A percentile compares a stretch with the other conserved stretches of the same genome.
Evolutionary conservation across 129 eudicot genomes (phyloP).

Genomic region (Heracleum sosnowskyi): DNA sequence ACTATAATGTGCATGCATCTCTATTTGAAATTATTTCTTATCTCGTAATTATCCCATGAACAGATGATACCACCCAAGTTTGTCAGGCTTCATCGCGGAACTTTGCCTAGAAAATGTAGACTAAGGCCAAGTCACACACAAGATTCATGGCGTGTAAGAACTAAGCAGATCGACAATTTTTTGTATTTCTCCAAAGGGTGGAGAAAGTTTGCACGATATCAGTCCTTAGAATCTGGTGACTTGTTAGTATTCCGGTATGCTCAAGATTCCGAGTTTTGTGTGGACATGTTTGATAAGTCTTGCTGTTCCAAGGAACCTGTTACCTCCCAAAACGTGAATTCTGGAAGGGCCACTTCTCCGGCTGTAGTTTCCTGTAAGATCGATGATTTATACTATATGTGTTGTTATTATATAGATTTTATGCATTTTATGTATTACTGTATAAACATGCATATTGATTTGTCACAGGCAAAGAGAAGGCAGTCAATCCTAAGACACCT

Average conservation of each 20-base stretch:
- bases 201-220: background rate
- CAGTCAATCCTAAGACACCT: background rate
- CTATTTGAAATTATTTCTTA: background rate
- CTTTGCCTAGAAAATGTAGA: background rate
- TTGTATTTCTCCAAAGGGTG: background rate
- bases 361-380: background rate
- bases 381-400: background rate
- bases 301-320: background rate
- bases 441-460: background rate
- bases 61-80: background rate
- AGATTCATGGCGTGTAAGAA: background rate
- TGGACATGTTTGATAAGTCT: slow-evolving; percentile 2
- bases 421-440: background rate
- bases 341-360: background rate
- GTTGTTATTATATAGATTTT: no score
- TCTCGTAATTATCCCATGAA: background rate
- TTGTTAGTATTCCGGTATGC: background rate
- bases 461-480: background rate
- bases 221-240: background rate
- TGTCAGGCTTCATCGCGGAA: background rate
- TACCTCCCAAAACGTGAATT: background rate
- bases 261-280: background rate
- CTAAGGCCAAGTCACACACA: background rate
- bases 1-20: background rate
- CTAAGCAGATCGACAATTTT: background rate